Evolutionary conservation across 768 basidiomycete genomes (phyloP), one percentile per base, ranked within the genome.

Genomic region (Vararia minispora): DNA sequence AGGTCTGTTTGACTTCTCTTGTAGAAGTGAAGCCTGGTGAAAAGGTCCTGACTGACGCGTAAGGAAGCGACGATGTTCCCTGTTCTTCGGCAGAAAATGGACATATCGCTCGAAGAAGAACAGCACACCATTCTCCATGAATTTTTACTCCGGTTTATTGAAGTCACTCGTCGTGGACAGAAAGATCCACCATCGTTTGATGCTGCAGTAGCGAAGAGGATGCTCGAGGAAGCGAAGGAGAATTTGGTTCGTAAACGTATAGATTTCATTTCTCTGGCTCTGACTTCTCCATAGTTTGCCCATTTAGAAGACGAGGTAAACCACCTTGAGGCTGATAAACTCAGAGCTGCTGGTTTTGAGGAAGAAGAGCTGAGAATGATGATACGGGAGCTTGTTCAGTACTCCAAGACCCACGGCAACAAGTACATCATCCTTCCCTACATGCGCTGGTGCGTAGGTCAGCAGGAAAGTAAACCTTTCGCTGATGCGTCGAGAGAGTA

Each of bases 241-340:
- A 53, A 58, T 6, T 44, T 66, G 27, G 64, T 65, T 40, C 17
- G 56, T 18, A 8, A 13, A 5, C n/a, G 5, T 21, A 16, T n/a
- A n/a, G n/a, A n/a, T n/a, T n/a, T 39, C 5, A 24, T 5, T 9
- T 5, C 22, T 17, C 10, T 26, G 7, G 35, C 1, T 20, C 10
- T 27, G 29, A 33, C 20, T 32, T 11, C 21, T 25, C 12, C 17
- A 24, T 18, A 64, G 62, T 64, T 53, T 42, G 36, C 45, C 6
- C 62, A 65, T 43, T 40, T 67, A 9, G 58, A 60, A 42, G 58
- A 63, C 17, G 63, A 65, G 36, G 50, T 65, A 6, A 50, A 43
- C 28, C 60, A 63, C 36, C 42, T 67, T 23, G 45, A 51, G 2
- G 50, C 57, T 2, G 42, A 51, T 20, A 60, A 59, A 14, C 24